phyloP scores from a whole-genome alignment of 2,329 filamentous ascomycete species.

The Venturia oleaginea region DNA sequence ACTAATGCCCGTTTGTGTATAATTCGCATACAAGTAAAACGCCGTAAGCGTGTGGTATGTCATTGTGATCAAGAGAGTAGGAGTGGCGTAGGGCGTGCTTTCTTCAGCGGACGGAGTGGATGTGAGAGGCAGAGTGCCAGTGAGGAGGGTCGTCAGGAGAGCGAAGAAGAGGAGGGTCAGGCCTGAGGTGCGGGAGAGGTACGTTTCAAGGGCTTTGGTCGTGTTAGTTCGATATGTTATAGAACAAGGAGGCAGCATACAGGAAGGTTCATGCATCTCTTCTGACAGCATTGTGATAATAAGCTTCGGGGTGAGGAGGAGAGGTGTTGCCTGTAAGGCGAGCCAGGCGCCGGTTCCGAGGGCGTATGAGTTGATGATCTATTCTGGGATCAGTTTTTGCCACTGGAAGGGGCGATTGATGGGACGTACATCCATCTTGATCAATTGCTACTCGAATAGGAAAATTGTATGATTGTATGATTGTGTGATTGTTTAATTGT shows the following conservation, averaged over 20 bases:
- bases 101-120: constrained; percentile 28
- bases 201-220: constrained; percentile 52
- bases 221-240: neutral
- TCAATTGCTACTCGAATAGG: neutral
- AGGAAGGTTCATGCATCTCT: constrained; percentile 45
- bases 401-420: neutral
- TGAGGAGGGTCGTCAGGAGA: constrained; percentile 56
- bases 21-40: constrained; percentile 61
- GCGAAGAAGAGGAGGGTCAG: constrained; percentile 58
- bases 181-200: constrained; percentile 64
- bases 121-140: constrained; percentile 58
- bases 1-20: constrained; percentile 45
- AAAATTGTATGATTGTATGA: neutral
- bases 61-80: constrained; percentile 56
- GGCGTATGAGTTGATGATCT: constrained; percentile 37
- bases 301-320: constrained; percentile 52
- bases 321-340: constrained; percentile 38
- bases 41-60: constrained; percentile 52
- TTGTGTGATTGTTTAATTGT: too few relatives aligned
- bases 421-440: neutral
- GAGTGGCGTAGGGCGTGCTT: constrained; percentile 44
- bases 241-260: constrained; percentile 30
- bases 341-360: constrained; percentile 36
- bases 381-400: neutral
- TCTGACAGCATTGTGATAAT: constrained; percentile 51